Conservation (phyloP, 139 green algal species). For the Zygnema cylindricum region DNA sequence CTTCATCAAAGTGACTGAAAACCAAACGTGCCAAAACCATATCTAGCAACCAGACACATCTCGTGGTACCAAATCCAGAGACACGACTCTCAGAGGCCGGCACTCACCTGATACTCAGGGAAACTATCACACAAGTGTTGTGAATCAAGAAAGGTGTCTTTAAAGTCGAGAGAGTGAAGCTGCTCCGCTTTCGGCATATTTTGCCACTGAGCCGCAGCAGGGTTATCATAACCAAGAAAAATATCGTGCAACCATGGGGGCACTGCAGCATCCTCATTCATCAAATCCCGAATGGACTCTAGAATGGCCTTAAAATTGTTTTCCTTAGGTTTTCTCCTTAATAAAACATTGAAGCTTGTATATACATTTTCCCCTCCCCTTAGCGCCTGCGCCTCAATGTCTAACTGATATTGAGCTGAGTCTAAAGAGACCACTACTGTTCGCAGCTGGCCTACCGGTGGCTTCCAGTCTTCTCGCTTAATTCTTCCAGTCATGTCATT, state of each 20-base stretch:
- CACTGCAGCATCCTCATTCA: constrained; percentile 83
- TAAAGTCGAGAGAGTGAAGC: constrained; percentile 85
- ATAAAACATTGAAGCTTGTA: constrained; percentile 85
- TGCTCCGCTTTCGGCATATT: constrained; percentile 43
- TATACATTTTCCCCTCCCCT: constrained; percentile 78
- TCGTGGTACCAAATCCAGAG: too few species aligned
- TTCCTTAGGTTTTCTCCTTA: constrained; percentile 90
- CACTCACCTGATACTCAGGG: constrained; percentile 71
- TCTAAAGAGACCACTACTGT: constrained; percentile 88
- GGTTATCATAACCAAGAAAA: constrained; percentile 96
- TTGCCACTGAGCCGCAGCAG: constrained; percentile 70
- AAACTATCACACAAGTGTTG: constrained; percentile 88
- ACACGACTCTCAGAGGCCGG: too few species aligned
- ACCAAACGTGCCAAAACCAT: too few species aligned
- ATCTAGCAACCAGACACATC: neutral
- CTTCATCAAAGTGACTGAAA: too few species aligned
- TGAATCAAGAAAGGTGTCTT: constrained; percentile 94
- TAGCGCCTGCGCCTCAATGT: constrained; percentile 65
- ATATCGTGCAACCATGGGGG: constrained; percentile 94
- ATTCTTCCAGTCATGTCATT: constrained; percentile 91
- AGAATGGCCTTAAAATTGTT: constrained; percentile 99
- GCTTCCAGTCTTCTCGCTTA: constrained; percentile 73
- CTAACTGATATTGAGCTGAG: constrained; percentile 92
- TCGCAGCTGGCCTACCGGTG: constrained; percentile 73
- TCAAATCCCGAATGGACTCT: constrained; percentile 92